These are phyloP conservation scores for Cytospora mali DNA, from an alignment of 2,329 filamentous ascomycete species.

Conservation along the genomic window DNA sequence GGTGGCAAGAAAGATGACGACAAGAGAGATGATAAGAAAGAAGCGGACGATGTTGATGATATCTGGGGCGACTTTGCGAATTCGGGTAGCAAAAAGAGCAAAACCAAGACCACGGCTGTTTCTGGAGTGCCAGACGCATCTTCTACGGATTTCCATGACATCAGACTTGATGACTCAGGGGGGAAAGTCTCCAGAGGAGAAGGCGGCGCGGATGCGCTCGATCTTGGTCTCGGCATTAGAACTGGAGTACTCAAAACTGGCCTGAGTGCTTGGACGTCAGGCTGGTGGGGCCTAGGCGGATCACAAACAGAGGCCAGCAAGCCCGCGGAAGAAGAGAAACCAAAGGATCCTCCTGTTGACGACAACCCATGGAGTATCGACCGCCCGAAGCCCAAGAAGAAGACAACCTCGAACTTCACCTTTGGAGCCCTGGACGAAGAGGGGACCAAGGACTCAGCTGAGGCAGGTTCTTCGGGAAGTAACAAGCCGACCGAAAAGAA, in stretches of 20 bases:
- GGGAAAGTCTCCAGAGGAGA: neutral
- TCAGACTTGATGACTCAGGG: conserved; percentile 63
- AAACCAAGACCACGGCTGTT: conserved; percentile 37
- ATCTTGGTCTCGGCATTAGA: conserved; percentile 52
- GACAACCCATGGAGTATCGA: conserved; percentile 54
- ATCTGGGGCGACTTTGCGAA: conserved; percentile 53
- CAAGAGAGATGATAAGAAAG: conserved; percentile 42
- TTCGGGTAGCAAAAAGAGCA: conserved; percentile 54
- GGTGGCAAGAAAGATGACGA: conserved; percentile 37
- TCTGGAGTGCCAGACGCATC: conserved; percentile 32
- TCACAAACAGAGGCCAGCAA: conserved; percentile 29
- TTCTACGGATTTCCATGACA: conserved; percentile 62
- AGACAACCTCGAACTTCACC: conserved; percentile 47
- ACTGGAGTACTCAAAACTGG: conserved; percentile 29
- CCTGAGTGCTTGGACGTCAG: conserved; percentile 62
- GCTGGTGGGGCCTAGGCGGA: conserved; percentile 38
- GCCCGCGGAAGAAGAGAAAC: conserved; percentile 40
- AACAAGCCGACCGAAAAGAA: conserved; percentile 37
- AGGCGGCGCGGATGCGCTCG: conserved; percentile 40
- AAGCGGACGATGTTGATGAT: conserved; percentile 41
- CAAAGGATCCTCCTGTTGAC: conserved; percentile 46
- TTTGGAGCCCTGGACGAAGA: conserved; percentile 51
- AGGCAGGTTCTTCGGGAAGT: conserved; percentile 21
- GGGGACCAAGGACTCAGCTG: conserved; percentile 38
- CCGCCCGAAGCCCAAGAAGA: conserved; percentile 55